These are phyloP conservation scores for Aspergillus ibericus DNA, from an alignment of 2,329 filamentous ascomycete species.

Conservation along the genomic window DNA sequence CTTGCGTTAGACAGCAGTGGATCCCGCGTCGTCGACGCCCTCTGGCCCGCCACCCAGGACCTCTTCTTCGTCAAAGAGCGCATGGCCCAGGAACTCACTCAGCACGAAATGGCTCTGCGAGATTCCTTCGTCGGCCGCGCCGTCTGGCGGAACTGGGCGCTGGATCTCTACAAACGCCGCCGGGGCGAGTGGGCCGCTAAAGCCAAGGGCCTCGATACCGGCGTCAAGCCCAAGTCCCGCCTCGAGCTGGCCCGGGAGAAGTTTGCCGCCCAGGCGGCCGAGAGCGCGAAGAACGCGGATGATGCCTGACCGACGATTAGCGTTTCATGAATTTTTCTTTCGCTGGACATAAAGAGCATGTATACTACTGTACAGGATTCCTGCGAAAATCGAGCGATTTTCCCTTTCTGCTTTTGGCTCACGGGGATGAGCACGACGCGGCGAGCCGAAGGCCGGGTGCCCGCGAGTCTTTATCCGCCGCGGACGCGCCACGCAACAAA, in stretches of 20 bases:
- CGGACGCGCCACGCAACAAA: too few species aligned
- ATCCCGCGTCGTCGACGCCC: constrained; percentile 66
- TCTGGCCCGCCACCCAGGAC: constrained; percentile 64
- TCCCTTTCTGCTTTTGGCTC: background rate
- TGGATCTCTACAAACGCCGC: constrained; percentile 68
- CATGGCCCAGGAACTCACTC: constrained; percentile 62
- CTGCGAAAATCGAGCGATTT: background rate
- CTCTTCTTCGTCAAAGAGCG: constrained; percentile 68
- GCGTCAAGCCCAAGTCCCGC: constrained; percentile 46
- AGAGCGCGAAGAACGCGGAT: constrained; percentile 11
- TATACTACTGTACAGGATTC: too few species aligned
- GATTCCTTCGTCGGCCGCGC: constrained; percentile 65
- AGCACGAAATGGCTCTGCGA: constrained; percentile 61
- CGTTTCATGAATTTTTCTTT: too few species aligned
- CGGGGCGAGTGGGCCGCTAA: constrained; percentile 64
- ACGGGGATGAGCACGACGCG: too few species aligned
- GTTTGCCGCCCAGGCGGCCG: constrained; percentile 48
- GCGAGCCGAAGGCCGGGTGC: too few species aligned
- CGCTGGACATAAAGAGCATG: too few species aligned
- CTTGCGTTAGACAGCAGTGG: constrained; percentile 63
- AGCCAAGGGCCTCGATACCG: constrained; percentile 52
- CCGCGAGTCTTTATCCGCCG: too few species aligned
- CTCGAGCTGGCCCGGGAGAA: constrained; percentile 60
- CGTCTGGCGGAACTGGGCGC: constrained; percentile 73
- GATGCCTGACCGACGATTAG: background rate